Conservation (phyloP, 2,329 filamentous ascomycete genomes). For the Alternaria conjuncta region DNA sequence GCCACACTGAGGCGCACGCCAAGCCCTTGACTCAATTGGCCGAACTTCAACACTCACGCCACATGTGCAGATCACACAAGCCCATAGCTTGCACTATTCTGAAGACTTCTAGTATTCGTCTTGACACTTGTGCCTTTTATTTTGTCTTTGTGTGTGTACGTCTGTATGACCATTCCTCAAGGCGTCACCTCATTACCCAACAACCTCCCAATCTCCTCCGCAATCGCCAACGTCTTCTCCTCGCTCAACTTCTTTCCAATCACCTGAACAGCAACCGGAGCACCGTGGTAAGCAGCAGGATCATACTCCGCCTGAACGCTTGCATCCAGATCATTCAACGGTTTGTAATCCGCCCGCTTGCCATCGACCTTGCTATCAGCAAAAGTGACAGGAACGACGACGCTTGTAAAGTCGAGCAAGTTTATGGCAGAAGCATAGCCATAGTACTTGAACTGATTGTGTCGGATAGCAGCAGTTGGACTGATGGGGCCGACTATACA, state of each 20-base stretch:
- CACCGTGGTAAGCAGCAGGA: slow-evolving; percentile 11
- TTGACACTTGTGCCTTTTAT: not conserved
- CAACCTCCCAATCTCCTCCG: slow-evolving; percentile 7
- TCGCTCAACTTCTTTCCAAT: slow-evolving; percentile 10
- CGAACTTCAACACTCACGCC: not conserved
- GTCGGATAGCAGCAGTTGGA: slow-evolving; percentile 26
- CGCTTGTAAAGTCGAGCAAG: slow-evolving; percentile 17
- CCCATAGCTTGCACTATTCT: not conserved
- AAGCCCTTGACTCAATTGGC: not conserved
- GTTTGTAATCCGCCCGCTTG: slow-evolving; percentile 14
- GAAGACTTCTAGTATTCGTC: not conserved
- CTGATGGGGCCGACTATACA: slow-evolving; percentile 16
- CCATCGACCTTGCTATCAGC: slow-evolving; percentile 22
- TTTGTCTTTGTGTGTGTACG: not conserved
- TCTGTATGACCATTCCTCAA: not conserved
- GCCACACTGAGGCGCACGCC: not conserved
- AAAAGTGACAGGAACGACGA: slow-evolving; percentile 28
- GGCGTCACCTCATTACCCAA: slow-evolving; percentile 2
- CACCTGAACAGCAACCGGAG: slow-evolving; percentile 16
- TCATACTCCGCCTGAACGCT: slow-evolving; percentile 11
- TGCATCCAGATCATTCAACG: slow-evolving; percentile 23
- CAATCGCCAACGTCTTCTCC: slow-evolving; percentile 16
- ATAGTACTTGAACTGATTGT: slow-evolving; percentile 15
- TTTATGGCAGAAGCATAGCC: slow-evolving; percentile 16
- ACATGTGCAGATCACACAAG: not conserved